A percentile compares a stretch with the other conserved stretches of the same genome.
These are phyloP conservation scores for Arabis hirsuta DNA, from an alignment of 345 rosid genomes.

Conservation along the genomic window DNA sequence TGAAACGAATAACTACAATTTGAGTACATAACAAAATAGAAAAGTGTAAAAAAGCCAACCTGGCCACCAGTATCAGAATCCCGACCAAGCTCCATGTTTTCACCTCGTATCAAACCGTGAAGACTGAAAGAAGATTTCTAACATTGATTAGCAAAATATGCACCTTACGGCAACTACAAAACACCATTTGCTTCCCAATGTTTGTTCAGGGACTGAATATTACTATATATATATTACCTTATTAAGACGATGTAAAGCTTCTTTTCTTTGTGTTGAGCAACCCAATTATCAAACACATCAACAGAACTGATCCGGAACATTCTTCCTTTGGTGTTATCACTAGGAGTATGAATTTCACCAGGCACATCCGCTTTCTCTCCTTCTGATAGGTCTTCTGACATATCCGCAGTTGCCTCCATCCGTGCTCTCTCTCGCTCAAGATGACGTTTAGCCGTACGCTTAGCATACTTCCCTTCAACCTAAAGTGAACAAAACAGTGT, in stretches of 20 bases:
- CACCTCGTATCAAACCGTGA: slow-evolving; percentile 77
- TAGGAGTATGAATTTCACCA: slow-evolving; percentile 58
- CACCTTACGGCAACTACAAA: not conserved
- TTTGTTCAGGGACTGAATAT: not conserved
- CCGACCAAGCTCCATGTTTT: slow-evolving; percentile 80
- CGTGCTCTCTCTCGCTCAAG: slow-evolving; percentile 74
- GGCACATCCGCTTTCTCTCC: slow-evolving; percentile 69
- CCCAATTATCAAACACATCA: slow-evolving; percentile 70
- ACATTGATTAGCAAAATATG: slow-evolving; percentile 2
- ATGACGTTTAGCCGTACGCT: slow-evolving; percentile 57
- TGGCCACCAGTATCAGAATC: slow-evolving; percentile 88
- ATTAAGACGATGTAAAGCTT: slow-evolving; percentile 74
- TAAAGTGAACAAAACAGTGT: slow-evolving; percentile 24
- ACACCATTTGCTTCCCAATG: not conserved
- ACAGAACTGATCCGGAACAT: slow-evolving; percentile 63
- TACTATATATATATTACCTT: slow-evolving; percentile 47
- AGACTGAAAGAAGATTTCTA: slow-evolving; percentile 54
- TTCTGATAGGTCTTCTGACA: slow-evolving; percentile 83
- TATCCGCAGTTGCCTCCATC: slow-evolving; percentile 70
- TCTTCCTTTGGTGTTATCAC: slow-evolving; percentile 53
- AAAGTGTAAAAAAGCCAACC: slow-evolving; percentile 42
- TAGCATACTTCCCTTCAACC: slow-evolving; percentile 76
- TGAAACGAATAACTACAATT: not conserved
- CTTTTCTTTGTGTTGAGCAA: slow-evolving; percentile 64
- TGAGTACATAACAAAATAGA: not conserved